Evolutionary conservation across 768 basidiomycete species (phyloP), one percentile per base, ranked within the genome.

Genomic region (Russula compacta): DNA sequence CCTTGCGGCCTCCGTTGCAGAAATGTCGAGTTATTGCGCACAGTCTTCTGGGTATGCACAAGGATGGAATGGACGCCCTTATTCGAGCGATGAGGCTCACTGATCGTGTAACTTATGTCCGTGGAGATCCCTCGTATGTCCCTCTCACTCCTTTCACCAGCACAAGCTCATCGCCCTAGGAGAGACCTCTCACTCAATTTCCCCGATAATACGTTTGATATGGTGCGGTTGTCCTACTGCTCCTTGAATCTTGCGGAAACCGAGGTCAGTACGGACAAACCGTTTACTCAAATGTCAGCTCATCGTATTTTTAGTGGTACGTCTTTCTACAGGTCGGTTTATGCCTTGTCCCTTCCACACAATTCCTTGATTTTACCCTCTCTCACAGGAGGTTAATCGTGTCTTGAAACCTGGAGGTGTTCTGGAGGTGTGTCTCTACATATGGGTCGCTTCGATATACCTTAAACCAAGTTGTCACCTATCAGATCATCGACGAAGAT

Each of bases 401-500:
- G 78, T 89, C 7, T 76, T 89, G 72, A 80, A 80, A 65, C 78
- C 81, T 6, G 78, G 82, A 17, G 87, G 78, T 32, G 71, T 81
- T 14, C 69, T 89, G 12, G 88, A 90, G 81, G 87, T 86, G 73
- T 24, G 55, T 24, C 11, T 7, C 49, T 33, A 32, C 48, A n/a
- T 39, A n/a, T 21, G 17, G 29, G 15, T 58, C 15, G 50, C n/a
- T 8, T 63, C 24, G 10, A 56, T 43, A 17, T 43, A 15, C 21
- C 48, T 4, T 39, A 15, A n/a, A 14, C 11, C 36, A 7, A 19
- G 14, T 10, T n/a, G 38, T 43, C 15, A 6, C 14, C 11, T 40
- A 14, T 38, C 54, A 89, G 87, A 75, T 88, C 9, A 79, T 88
- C 40, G 87, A 88, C 69, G 87, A 90, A 60, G 86, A 88, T 67